Evolutionary conservation across 768 basidiomycete species (phyloP), one percentile per base, ranked within the genome.

Genomic region (Daedalea quercina): DNA sequence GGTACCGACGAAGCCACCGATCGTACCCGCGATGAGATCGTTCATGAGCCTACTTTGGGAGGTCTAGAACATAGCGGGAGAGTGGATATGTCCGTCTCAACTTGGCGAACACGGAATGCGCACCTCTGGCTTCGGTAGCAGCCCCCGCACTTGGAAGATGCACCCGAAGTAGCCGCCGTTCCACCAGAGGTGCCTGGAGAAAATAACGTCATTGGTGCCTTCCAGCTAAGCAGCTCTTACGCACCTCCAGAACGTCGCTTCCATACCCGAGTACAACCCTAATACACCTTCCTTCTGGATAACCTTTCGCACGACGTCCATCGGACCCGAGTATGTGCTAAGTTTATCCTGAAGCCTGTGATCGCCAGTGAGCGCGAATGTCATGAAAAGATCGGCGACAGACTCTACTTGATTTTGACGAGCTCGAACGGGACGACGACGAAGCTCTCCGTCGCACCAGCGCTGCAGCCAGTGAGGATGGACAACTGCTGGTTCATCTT

Each of bases 351-450:
- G 96, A 34, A 98, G 72, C 62, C 91, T 86, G 54, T 9, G 35
- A 34, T 23, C 33, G 7, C n/a, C 9, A 7, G 23, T 25, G 44
- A 22, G 23, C 44, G 6, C 37, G 19, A n/a, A 40, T 19, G 15
- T 6, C 37, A 22, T 49, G n/a, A 19, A 22, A n/a, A 3, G 33
- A 37, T 42, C 31, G 17, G 50, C 19, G 4, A 44, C 3, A 25
- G 9, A 12, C 63, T 68, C 13, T 53, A 79, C 87, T 84, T 87
- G 69, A 94, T 93, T 67, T 94, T 93, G 50, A 94, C 90, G 22
- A 93, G 81, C 69, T 99, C 96, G 63, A 98, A 99, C 0, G 96
- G 96, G 1, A 97, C 94, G 41, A 98, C 90, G 28, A 93, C 86
- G 63, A 97, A 83, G 58, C 87, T 90, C 74, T 98, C 96, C 11